Percentiles rank a stretch among this genome's conserved stretches.
Conservation (phyloP, 2,329 filamentous ascomycete genomes). For the Neofusicoccum sp. region DNA sequence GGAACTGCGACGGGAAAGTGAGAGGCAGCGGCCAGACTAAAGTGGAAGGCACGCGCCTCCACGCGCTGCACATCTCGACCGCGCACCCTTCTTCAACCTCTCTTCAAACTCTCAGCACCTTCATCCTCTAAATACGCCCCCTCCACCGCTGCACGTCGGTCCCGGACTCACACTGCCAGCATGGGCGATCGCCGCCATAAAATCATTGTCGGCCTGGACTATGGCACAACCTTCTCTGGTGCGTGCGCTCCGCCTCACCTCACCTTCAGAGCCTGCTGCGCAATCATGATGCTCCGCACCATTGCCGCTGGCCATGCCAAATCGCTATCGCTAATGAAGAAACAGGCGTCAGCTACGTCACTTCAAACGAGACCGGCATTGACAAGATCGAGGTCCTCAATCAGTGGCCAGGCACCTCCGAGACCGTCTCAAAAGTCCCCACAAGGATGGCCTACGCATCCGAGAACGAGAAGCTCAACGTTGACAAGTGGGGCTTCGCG, state of each 20-base stretch:
- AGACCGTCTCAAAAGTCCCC: conserved; percentile 12
- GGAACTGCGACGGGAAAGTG: too few species aligned
- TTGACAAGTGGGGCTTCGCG: conserved; percentile 17
- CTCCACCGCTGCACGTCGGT: too few species aligned
- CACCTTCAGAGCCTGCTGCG: not conserved
- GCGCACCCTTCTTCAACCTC: too few species aligned
- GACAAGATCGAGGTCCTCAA: conserved; percentile 16
- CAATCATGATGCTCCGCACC: not conserved
- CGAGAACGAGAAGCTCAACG: not conserved
- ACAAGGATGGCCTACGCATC: conserved; percentile 16
- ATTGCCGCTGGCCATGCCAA: not conserved
- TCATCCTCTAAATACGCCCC: not conserved
- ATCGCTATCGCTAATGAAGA: not conserved
- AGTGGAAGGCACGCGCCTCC: too few species aligned
- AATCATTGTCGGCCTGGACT: conserved; percentile 20
- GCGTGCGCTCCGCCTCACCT: not conserved
- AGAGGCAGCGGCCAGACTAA: too few species aligned
- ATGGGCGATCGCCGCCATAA: not conserved
- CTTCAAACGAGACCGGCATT: not conserved
- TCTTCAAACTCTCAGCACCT: too few species aligned
- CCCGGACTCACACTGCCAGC: not conserved
- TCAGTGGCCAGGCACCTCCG: not conserved
- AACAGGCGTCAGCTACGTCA: conserved; percentile 15
- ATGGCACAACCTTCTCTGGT: conserved; percentile 20
- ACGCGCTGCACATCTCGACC: not conserved